Base-by-base conservation (phyloP, 345 rosid genomes). In the Noccaea caerulescens region DNA sequence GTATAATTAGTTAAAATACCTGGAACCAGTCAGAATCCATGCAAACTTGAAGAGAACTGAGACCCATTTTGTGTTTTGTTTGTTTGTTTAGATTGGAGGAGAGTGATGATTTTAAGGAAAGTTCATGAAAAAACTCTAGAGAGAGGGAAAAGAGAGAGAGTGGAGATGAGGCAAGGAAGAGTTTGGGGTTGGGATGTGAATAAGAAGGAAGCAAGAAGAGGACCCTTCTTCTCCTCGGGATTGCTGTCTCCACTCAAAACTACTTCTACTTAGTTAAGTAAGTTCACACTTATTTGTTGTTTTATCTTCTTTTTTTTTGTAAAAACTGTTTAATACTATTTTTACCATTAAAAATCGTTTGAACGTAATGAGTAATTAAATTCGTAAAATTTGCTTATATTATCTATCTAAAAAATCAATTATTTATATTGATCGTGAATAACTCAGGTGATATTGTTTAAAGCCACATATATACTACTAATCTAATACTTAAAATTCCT, bases 1-100 rank as follows among this genome's bases (percentile, higher is more conserved):
- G n/a, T n/a, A 8, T 38, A 37, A 39, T 36, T 37, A 50, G 16
- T 27, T 27, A 27, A 43, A 34, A n/a, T 73, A 91, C 98, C 94
- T 91, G 97, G 23, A 93, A 85, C 98, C 97, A 93, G 30, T 91
- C 96, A 41, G 94, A 89, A 79, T 93, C 97, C 97, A 91, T 87
- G 90, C 94, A 93, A 67, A 86, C 94, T 81, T 86, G 97, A 44
- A 91, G 83, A 76, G 96, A 89, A 72, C 85, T 85, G 59, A 87
- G 84, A 71, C 87, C 88, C 92, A 88, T 88, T 34, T 70, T 37
- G 60, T 39, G 70, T 32, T 44, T 11, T 57, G 38, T 23, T 32
- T 42, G 5, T 47, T 58, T 54, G 37, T 42, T 56, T 72, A 3
- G 27, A 25, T 27, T 38, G 25, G 23, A 14, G 16, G 72, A 63